A percentile compares a stretch with the other conserved stretches of the same genome.
These are phyloP conservation scores for Coemansia sp. DNA, from an alignment of 192 early-diverging fungal genomes.

Conservation along the genomic window DNA sequence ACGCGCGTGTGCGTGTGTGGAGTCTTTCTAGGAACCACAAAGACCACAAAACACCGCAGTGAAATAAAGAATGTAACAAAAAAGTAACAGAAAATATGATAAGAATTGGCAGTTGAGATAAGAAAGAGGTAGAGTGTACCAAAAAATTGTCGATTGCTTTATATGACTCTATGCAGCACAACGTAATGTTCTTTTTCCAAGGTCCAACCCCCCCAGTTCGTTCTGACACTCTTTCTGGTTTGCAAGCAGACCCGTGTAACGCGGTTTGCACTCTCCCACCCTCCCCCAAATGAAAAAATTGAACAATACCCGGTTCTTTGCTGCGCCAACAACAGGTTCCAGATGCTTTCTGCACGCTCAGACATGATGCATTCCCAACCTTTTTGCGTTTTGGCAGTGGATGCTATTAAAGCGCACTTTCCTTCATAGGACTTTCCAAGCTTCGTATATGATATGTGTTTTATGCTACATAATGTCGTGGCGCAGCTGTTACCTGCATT, in stretches of 20 bases:
- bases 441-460: background rate
- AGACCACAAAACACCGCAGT: background rate
- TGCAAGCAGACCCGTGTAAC: no score
- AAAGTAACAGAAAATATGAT: background rate
- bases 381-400: background rate
- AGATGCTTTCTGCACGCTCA: background rate
- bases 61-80: conserved; percentile 6
- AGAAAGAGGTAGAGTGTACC: background rate
- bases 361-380: background rate
- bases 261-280: no score
- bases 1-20: no score
- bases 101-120: conserved; percentile 3
- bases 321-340: no score
- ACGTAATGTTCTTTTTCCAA: no score
- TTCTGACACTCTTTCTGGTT: no score
- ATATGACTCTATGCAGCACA: no score
- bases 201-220: no score
- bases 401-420: background rate
- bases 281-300: no score
- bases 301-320: no score
- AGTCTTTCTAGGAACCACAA: background rate
- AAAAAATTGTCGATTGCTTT: background rate
- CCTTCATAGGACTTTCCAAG: background rate
- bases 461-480: background rate
- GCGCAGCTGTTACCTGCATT: background rate